Evolutionary conservation across 352 stramenopile species (phyloP).

Genomic region (Aphanomyces cochlioides): DNA sequence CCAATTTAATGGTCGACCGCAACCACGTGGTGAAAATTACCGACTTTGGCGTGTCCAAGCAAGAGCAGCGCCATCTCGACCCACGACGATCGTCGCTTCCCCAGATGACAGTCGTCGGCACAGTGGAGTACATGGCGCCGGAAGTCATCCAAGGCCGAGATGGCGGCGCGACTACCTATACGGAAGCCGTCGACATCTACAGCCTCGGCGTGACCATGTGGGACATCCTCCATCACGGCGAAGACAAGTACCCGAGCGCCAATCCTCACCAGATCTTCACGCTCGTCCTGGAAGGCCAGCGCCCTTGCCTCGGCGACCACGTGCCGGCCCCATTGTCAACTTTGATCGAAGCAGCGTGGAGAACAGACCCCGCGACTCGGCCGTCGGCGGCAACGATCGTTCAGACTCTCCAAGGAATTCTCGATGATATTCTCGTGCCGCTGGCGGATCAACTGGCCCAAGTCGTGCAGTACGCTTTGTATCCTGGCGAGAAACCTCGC

Average conservation of each 20-base stretch:
- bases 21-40: constrained; percentile 40
- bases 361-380: constrained; percentile 34
- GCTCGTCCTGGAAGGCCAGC: constrained; percentile 39
- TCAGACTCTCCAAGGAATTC: constrained; percentile 34
- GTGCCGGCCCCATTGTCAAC: not conserved
- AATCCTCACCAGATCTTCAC: constrained; percentile 45
- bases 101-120: constrained; percentile 67
- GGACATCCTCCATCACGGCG: constrained; percentile 48
- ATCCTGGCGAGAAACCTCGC: not conserved
- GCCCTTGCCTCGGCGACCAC: constrained; percentile 37
- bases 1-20: constrained; percentile 45
- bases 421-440: constrained; percentile 36
- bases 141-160: constrained; percentile 57
- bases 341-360: constrained; percentile 40
- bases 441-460: constrained; percentile 9
- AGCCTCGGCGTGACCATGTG: constrained; percentile 59
- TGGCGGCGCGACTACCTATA: constrained; percentile 34
- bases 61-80: constrained; percentile 31
- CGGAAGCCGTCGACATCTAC: constrained; percentile 52
- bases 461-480: not conserved
- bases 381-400: constrained; percentile 40
- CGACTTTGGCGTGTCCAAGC: constrained; percentile 44
- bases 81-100: not conserved
- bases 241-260: constrained; percentile 40
- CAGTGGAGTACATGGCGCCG: constrained; percentile 77